These are phyloP conservation scores for Bidens hawaiensis DNA, from an alignment of 140 eudicot genomes.

Conservation along the genomic window DNA sequence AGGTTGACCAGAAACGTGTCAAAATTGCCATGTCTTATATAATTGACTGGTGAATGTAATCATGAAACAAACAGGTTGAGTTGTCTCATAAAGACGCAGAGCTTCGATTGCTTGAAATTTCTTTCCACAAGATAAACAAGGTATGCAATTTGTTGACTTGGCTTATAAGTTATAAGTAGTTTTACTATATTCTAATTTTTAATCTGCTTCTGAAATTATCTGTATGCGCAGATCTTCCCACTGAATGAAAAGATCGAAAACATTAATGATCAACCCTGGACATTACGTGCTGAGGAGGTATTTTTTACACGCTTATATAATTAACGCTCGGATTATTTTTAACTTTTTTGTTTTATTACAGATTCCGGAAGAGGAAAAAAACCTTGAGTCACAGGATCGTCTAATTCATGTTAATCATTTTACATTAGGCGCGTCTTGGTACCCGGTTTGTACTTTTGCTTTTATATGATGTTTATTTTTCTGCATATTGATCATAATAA, in stretches of 20 bases:
- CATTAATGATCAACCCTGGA: conserved; percentile 90
- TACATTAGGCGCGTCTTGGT: conserved; percentile 51
- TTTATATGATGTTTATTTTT: background rate
- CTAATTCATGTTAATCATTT: conserved; percentile 75
- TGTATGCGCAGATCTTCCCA: too few species aligned
- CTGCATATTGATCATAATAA: background rate
- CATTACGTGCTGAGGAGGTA: conserved; percentile 93
- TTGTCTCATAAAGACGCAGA: conserved; percentile 70
- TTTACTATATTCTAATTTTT: background rate
- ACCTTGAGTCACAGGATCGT: conserved; percentile 63
- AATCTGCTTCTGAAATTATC: background rate
- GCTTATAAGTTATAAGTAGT: too few species aligned
- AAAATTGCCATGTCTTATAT: background rate
- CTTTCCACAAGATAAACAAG: conserved; percentile 86
- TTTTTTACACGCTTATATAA: background rate
- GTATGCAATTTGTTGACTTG: conserved; percentile 24
- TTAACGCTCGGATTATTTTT: background rate
- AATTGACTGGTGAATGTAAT: conserved; percentile 12
- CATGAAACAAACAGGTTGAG: conserved; percentile 64
- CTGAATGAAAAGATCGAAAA: conserved; percentile 74
- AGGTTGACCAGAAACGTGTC: background rate
- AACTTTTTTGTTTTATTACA: background rate
- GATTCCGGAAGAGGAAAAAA: conserved; percentile 82
- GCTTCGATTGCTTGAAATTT: conserved; percentile 78
- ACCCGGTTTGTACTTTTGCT: conserved; percentile 32